Conservation (phyloP, 768 basidiomycete genomes). For the Mrakia frigida region DNA sequence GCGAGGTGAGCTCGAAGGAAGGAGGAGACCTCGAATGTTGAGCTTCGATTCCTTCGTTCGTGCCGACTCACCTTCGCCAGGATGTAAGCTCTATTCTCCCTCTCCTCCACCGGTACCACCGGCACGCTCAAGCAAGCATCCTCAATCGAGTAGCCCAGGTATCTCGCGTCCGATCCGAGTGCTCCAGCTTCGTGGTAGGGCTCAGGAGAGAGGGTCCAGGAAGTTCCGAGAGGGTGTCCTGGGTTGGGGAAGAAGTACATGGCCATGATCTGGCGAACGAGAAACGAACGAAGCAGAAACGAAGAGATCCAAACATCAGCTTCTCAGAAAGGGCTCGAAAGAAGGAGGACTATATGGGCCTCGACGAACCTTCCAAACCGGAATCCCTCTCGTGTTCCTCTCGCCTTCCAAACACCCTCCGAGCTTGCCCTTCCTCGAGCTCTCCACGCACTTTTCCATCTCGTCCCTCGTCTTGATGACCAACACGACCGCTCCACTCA, state of each 20-base stretch:
- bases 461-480: constrained; percentile 72
- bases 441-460: constrained; percentile 82
- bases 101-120: constrained; percentile 15
- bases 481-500: constrained; percentile 22
- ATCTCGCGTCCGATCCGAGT: constrained; percentile 27
- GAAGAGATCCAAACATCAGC: no score
- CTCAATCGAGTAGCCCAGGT: constrained; percentile 31
- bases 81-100: constrained; percentile 24
- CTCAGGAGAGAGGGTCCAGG: constrained; percentile 31
- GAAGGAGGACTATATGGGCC: no score
- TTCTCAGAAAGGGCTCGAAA: no score
- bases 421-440: neutral
- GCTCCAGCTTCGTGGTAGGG: constrained; percentile 23
- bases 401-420: constrained; percentile 27
- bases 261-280: constrained; percentile 14
- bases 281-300: neutral
- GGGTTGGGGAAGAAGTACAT: constrained; percentile 33
- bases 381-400: constrained; percentile 26
- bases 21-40: neutral
- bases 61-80: constrained; percentile 31
- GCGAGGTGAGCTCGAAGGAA: neutral
- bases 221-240: constrained; percentile 28
- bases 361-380: constrained; percentile 28
- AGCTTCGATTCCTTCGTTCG: no score
- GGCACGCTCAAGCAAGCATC: neutral